Evolutionary conservation across 257 asterid genomes (phyloP), one percentile per base, ranked within the genome.

Genomic region (Primulina tabacum): DNA sequence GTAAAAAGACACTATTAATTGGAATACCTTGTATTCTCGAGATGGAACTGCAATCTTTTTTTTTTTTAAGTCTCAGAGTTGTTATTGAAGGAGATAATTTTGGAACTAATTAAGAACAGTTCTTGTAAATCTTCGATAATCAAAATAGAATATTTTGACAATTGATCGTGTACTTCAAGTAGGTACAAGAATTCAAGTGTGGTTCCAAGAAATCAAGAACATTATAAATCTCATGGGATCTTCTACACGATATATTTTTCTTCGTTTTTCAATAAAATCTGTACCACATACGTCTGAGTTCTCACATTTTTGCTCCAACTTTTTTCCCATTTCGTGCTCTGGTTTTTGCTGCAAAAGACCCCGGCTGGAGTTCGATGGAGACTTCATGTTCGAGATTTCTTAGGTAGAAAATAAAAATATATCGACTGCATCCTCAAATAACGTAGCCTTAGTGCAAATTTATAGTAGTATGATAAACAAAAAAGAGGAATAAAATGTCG

Each of bases 171-270:
- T 40, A 10, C n/a, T 43, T 43, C 0, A 43, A 43, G 55, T 16
- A 17, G n/a, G 12, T 8, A 32, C 40, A 56, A 30, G 55, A 14
- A 43, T 56, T 78, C 78, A 86, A 60, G 83, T 76, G 58, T 88
- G 92, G 80, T 65, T 86, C 90, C 83, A 86, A 60, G 82, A 78
- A 10, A 83, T 79, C 80, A 86, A 81, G 79, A 88, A 88, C 77
- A 88, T 84, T 32, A 88, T 81, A 60, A 82, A 83, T 69, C 88
- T 84, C 47, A 84, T 79, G 69, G 95, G 87, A 73, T 88, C 89
- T 80, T 88, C 90, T 0, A 61, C 33, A n/a, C 79, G 82, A 65
- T 63, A 33, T 28, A 76, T 78, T 74, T 72, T 64, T 64, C 80
- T 76, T 69, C 86, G 77, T 84, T 82, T 84, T 52, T 79, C 75